Evolutionary conservation across 2,329 filamentous ascomycete genomes (phyloP).

Genomic region (Lasiodiplodia hormozganensis): DNA sequence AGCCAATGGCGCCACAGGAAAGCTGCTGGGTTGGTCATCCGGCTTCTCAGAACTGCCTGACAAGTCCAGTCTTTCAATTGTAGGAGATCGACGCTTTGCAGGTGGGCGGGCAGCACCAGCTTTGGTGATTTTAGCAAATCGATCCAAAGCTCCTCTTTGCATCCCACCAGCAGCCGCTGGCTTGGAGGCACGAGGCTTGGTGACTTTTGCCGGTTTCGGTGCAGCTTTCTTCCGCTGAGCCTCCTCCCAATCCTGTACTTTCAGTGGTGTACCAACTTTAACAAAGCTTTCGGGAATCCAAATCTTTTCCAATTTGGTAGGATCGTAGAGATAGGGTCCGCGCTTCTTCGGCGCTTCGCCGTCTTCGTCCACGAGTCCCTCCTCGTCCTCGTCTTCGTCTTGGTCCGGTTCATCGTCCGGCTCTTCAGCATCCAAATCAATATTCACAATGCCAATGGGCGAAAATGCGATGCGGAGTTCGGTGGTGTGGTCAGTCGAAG

Average conservation of each 20-base stretch:
- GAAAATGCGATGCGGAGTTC: constrained; percentile 82
- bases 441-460: constrained; percentile 76
- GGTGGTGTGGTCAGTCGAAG: constrained; percentile 74
- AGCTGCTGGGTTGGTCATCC: no score
- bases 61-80: constrained; percentile 17
- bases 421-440: constrained; percentile 77
- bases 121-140: constrained; percentile 19
- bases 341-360: constrained; percentile 50
- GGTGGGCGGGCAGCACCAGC: neutral
- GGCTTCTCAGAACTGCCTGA: neutral
- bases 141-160: constrained; percentile 18
- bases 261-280: constrained; percentile 68
- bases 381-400: constrained; percentile 35
- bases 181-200: constrained; percentile 15
- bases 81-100: constrained; percentile 12
- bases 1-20: neutral
- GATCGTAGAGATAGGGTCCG: constrained; percentile 64
- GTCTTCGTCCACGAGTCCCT: constrained; percentile 36
- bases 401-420: constrained; percentile 68
- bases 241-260: constrained; percentile 70
- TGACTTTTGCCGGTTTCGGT: constrained; percentile 12
- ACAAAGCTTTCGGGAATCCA: constrained; percentile 74
- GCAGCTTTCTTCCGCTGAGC: constrained; percentile 32
- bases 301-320: constrained; percentile 67
- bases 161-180: constrained; percentile 1